These are phyloP conservation scores for Calonectria multiphialidica DNA, from an alignment of 2,329 filamentous ascomycete genomes.

Conservation along the genomic window DNA sequence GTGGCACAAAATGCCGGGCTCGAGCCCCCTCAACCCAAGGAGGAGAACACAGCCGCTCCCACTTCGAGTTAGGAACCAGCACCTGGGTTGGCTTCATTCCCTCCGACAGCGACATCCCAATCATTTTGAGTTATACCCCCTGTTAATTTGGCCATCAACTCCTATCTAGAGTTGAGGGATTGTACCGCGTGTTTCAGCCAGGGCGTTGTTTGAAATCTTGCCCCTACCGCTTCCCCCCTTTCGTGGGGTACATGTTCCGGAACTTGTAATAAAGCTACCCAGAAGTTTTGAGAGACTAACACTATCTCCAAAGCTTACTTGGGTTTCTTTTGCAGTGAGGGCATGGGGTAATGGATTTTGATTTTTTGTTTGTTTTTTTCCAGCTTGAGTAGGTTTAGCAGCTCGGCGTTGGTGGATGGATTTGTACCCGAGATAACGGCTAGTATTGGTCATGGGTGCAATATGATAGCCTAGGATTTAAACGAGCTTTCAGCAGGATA, in stretches of 20 bases:
- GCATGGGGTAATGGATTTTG: conserved; percentile 10
- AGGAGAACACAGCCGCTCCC: conserved; percentile 45
- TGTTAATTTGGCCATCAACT: conserved; percentile 27
- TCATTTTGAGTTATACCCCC: conserved; percentile 41
- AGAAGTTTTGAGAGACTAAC: neutral
- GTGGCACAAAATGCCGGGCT: conserved; percentile 72
- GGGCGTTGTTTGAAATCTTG: conserved; percentile 10
- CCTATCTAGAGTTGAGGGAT: conserved; percentile 8
- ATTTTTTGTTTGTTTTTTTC: neutral
- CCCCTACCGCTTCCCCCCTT: conserved; percentile 9
- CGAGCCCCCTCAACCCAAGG: conserved; percentile 55
- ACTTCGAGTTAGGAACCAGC: conserved; percentile 44
- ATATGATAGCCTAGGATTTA: conserved; percentile 37
- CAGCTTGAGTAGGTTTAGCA: conserved; percentile 38
- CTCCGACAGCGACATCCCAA: conserved; percentile 11
- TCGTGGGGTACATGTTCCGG: conserved; percentile 21
- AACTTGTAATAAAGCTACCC: conserved; percentile 14
- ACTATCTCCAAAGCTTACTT: neutral
- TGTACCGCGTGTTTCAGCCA: conserved; percentile 21
- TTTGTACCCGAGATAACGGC: conserved; percentile 29
- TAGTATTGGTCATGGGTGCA: conserved; percentile 28
- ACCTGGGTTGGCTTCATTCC: conserved; percentile 31
- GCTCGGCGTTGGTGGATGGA: conserved; percentile 45
- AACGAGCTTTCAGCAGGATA: conserved; percentile 22
- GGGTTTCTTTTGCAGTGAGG: neutral